A percentile compares a stretch with the other conserved stretches of the same genome.
phyloP scores from a whole-genome alignment of 148 eudicot species.

The Oxyria digyna region DNA sequence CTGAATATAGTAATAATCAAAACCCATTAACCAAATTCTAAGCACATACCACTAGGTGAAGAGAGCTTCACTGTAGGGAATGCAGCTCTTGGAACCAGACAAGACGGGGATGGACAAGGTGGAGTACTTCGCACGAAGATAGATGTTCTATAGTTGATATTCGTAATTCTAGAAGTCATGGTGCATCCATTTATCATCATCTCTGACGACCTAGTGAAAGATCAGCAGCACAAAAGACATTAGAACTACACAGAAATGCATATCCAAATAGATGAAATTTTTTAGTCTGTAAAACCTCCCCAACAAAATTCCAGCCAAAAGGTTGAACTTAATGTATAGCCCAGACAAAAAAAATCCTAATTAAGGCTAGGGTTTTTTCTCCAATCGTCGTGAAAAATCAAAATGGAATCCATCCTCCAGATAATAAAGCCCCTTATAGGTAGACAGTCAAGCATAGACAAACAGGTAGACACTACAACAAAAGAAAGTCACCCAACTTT shows the following conservation, averaged over 20 bases:
- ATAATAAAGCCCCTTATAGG: too few relatives aligned
- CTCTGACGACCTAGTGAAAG: not conserved
- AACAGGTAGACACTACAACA: not conserved
- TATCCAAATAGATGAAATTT: not conserved
- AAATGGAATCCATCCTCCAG: not conserved
- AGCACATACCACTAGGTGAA: not conserved
- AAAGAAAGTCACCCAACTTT: not conserved
- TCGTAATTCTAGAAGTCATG: not conserved
- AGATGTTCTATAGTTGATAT: not conserved
- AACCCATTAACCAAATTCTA: not conserved
- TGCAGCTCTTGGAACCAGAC: not conserved
- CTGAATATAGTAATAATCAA: not conserved
- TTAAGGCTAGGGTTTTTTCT: not conserved
- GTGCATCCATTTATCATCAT: conserved; percentile 8
- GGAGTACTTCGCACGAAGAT: not conserved
- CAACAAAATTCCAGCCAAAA: not conserved
- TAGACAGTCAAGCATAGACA: not conserved
- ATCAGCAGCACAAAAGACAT: not conserved
- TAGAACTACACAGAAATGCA: not conserved
- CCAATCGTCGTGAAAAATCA: not conserved
- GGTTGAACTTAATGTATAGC: not conserved
- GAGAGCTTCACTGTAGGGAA: not conserved
- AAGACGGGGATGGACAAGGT: not conserved
- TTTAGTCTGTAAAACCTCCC: not conserved
- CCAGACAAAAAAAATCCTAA: not conserved